Conservation (phyloP, 2,329 filamentous ascomycete species). For the Colletotrichum salicis region DNA sequence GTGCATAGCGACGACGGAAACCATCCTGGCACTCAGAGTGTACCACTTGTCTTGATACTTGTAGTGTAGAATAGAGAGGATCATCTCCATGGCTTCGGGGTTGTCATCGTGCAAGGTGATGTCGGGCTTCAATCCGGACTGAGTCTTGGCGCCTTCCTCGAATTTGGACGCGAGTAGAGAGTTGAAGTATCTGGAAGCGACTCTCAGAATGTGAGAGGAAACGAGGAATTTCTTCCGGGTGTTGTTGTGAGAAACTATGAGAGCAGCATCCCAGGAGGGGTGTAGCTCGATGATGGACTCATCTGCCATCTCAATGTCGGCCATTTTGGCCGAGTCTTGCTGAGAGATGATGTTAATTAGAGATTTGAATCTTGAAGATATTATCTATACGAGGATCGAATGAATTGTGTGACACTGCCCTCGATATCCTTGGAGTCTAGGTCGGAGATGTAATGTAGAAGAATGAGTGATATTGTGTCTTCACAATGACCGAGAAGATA, state of each 20-base stretch:
- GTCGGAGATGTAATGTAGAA: background rate
- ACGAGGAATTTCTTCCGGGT: background rate
- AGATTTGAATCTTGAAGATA: background rate
- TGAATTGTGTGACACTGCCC: background rate
- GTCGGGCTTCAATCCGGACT: background rate
- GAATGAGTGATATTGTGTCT: background rate
- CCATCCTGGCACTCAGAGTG: background rate
- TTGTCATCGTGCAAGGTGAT: background rate
- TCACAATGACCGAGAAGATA: background rate
- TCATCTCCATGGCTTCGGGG: slow-evolving; percentile 8
- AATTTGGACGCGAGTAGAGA: background rate
- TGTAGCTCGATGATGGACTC: background rate
- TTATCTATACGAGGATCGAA: no score
- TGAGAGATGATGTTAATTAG: background rate
- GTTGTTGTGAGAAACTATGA: background rate
- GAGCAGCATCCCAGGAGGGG: slow-evolving; percentile 1
- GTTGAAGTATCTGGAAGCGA: background rate
- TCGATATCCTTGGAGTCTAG: background rate
- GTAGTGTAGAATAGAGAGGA: slow-evolving; percentile 1
- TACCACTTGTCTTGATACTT: background rate
- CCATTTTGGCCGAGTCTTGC: background rate
- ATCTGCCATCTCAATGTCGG: background rate
- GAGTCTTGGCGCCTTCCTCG: background rate
- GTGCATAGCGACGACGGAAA: background rate
- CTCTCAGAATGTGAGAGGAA: background rate